Evolutionary conservation across 2,329 filamentous ascomycete genomes (phyloP).

Genomic region (Pseudogymnoascus sp.): DNA sequence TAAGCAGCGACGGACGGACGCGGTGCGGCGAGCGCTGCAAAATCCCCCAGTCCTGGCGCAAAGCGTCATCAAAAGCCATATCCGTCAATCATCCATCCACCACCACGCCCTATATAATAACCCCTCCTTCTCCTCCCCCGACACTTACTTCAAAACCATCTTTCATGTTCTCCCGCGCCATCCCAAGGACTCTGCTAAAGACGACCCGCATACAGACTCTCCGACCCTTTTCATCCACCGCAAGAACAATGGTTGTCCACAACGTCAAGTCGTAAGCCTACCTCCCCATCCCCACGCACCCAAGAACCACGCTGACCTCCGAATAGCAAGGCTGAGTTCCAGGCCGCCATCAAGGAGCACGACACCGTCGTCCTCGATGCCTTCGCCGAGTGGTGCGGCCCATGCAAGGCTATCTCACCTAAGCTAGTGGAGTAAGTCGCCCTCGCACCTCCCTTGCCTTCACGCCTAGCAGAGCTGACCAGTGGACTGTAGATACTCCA

Average conservation of each 20-base stretch:
- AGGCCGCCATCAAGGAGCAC: slow-evolving; percentile 44
- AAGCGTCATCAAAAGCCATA: background rate
- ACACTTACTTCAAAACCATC: background rate
- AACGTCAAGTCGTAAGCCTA: slow-evolving; percentile 33
- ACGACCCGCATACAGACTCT: slow-evolving; percentile 6
- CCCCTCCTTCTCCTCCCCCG: background rate
- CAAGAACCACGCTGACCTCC: slow-evolving; percentile 18
- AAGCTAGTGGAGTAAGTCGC: slow-evolving; percentile 54
- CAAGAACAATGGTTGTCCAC: slow-evolving; percentile 38
- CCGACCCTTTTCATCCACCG: slow-evolving; percentile 31
- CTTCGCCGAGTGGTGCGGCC: slow-evolving; percentile 87
- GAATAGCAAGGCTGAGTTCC: slow-evolving; percentile 51
- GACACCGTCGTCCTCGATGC: slow-evolving; percentile 72
- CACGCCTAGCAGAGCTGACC: slow-evolving; percentile 18
- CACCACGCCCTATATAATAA: background rate
- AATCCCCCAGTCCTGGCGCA: background rate
- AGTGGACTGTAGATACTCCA: slow-evolving; percentile 43
- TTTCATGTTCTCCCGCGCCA: slow-evolving; percentile 6
- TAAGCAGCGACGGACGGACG: background rate
- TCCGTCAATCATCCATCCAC: background rate
- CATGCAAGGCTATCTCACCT: slow-evolving; percentile 86
- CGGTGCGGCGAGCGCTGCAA: background rate
- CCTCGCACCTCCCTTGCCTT: slow-evolving; percentile 18
- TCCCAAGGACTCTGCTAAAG: slow-evolving; percentile 1
- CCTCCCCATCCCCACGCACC: slow-evolving; percentile 2